phyloP scores from a whole-genome alignment of 352 stramenopile genomes.

The Globisporangium middletonii region DNA sequence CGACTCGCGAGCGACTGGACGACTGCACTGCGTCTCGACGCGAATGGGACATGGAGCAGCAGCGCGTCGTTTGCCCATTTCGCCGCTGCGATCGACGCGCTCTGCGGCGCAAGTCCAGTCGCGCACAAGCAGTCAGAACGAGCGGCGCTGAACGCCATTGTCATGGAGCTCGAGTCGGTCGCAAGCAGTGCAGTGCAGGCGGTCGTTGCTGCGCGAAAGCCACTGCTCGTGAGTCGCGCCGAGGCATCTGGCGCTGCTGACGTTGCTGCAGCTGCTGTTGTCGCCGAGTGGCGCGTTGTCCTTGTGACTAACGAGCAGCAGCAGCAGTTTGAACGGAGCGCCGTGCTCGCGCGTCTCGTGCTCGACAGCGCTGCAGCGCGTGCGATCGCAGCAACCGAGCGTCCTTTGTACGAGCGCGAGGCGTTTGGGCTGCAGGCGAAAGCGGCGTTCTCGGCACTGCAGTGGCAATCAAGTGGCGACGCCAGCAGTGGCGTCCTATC shows the following conservation, averaged over 20 bases:
- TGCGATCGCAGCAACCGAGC: slow-evolving; percentile 17
- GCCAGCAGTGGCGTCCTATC: not conserved
- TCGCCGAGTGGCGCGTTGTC: slow-evolving; percentile 21
- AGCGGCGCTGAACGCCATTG: slow-evolving; percentile 1
- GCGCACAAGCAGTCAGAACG: slow-evolving; percentile 2
- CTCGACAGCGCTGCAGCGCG: not conserved
- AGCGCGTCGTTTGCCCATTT: not conserved
- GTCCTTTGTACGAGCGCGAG: slow-evolving; percentile 3
- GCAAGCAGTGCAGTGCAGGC: slow-evolving; percentile 29
- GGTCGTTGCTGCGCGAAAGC: slow-evolving; percentile 8
- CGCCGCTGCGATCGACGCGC: not conserved
- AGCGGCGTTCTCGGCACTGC: slow-evolving; percentile 30
- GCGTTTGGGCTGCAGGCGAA: slow-evolving; percentile 56
- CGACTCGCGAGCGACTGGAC: slow-evolving; percentile 4
- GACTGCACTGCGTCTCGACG: not conserved
- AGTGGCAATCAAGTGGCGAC: slow-evolving; percentile 1
- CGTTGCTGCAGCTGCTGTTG: slow-evolving; percentile 12
- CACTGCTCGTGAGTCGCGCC: not conserved
- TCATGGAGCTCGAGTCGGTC: slow-evolving; percentile 23
- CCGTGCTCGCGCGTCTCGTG: slow-evolving; percentile 24
- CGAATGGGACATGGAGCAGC: not conserved
- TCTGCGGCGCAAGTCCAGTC: slow-evolving; percentile 2
- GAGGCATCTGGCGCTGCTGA: too few relatives aligned
- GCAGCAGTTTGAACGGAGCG: slow-evolving; percentile 29
- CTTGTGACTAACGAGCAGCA: not conserved